Conservation (phyloP, 1,284 basidiomycete species). For the Cryptococcus maquisensis region DNA sequence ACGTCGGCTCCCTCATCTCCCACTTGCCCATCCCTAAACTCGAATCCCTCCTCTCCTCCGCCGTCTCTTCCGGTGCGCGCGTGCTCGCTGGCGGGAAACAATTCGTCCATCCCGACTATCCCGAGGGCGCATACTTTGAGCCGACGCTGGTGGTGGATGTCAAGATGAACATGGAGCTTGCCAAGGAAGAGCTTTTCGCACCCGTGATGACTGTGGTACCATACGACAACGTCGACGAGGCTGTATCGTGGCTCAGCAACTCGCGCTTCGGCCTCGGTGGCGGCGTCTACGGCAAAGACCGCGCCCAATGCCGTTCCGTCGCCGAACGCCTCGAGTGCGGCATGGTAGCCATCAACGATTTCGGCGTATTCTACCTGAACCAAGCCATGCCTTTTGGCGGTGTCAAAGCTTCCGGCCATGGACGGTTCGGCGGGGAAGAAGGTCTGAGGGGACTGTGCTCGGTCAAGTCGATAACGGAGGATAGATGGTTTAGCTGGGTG, state of each 20-base stretch:
- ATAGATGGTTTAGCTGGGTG: conserved; percentile 74
- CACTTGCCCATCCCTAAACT: conserved; percentile 61
- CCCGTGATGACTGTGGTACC: conserved; percentile 79
- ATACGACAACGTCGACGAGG: conserved; percentile 75
- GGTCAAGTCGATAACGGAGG: conserved; percentile 78
- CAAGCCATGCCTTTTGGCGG: conserved; percentile 95
- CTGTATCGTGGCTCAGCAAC: conserved; percentile 76
- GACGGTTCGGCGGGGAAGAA: conserved; percentile 87
- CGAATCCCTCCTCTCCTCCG: conserved; percentile 65
- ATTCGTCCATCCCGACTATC: conserved; percentile 62
- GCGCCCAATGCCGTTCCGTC: conserved; percentile 68
- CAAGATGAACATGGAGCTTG: conserved; percentile 67
- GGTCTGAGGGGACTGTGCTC: conserved; percentile 81
- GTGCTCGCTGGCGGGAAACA: conserved; percentile 64
- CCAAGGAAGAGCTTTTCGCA: conserved; percentile 82
- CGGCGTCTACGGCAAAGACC: conserved; percentile 84
- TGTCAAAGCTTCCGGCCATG: conserved; percentile 81
- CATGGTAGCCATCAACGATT: conserved; percentile 95
- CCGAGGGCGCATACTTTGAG: conserved; percentile 72
- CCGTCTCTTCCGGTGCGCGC: conserved; percentile 66
- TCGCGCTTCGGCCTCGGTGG: conserved; percentile 90
- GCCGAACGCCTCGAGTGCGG: conserved; percentile 79
- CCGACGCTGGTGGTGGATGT: conserved; percentile 85
- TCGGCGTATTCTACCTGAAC: conserved; percentile 78
- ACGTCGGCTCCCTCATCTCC: conserved; percentile 53